Evolutionary conservation across 1,284 basidiomycete species (phyloP).

Genomic region (Apiotrichum porosum): DNA sequence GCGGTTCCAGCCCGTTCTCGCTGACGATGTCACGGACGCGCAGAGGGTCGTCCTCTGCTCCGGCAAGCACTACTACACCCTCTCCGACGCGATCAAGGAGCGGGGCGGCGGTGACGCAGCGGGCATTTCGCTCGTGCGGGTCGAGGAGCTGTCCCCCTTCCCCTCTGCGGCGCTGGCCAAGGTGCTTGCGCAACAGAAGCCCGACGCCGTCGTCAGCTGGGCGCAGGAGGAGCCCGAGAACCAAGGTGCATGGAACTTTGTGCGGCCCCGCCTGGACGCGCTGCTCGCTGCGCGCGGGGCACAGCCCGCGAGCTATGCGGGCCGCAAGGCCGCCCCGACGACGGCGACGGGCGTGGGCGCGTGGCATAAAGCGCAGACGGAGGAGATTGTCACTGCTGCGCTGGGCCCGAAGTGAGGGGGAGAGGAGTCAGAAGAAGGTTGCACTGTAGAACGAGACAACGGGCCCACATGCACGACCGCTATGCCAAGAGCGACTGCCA

Average conservation of each 20-base stretch:
- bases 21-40: conserved; percentile 46
- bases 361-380: conserved; percentile 64
- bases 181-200: conserved; percentile 53
- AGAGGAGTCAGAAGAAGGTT: not conserved
- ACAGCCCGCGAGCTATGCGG: conserved; percentile 56
- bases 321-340: conserved; percentile 65
- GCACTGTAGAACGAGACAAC: not conserved
- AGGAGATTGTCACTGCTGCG: conserved; percentile 56
- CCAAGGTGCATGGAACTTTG: conserved; percentile 72
- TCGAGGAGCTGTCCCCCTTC: conserved; percentile 83
- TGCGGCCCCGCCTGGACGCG: conserved; percentile 56
- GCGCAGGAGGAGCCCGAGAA: conserved; percentile 83
- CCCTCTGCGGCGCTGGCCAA: conserved; percentile 59
- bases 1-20: conserved; percentile 66
- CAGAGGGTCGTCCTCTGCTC: conserved; percentile 52
- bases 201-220: conserved; percentile 56
- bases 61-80: conserved; percentile 83
- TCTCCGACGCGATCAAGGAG: conserved; percentile 62
- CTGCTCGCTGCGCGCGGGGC: conserved; percentile 50
- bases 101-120: conserved; percentile 52
- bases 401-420: conserved; percentile 14
- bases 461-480: too few species aligned
- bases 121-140: conserved; percentile 63
- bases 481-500: too few species aligned
- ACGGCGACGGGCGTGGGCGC: conserved; percentile 72